Base-by-base conservation (phyloP, 805 yeast species). In the Saccharomycopsis microspora region DNA sequence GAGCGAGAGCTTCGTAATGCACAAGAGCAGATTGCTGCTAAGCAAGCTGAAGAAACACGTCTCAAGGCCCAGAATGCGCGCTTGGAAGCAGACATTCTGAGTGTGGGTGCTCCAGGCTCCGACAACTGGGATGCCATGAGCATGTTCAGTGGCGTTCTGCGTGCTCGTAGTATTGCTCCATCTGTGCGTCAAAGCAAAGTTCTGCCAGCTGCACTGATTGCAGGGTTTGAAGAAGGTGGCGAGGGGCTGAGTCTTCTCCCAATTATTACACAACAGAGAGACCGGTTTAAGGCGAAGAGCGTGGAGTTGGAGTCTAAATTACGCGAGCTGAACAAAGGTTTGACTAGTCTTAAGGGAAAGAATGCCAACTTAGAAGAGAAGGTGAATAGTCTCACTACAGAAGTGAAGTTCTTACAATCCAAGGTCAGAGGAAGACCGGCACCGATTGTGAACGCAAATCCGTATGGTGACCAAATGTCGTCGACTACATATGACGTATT, bases 191-290 rank as follows among this genome's bases (percentile, higher is more conserved):
- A 64, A 56, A 58, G 78, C 55, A 59, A 74, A 55, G 48, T 57
- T 3, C 65, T 66, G 11, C 67, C 67, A n/a, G 65, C 69, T 19
- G 56, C 66, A 5, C 63, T 64, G 19, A 57, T 57, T 44, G 59
- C 59, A 30, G 64, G 64, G 4, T 48, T 48, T 44, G 54, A 51
- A 39, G 46, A 48, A 29, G 46, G 53, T 11, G 53, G 52, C 31
- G 56, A 53, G 5, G 76, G 74, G 45, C 58, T 69, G 8, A 73
- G 79, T 3, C 76, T 89, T 32, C 64, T 90, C 44, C 94, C 95
- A 1, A 87, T 90, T 46, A 78, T 93, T 32, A 88, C 96, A 9
- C 89, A 90, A 59, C 98, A 90, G 66, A 78, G 98, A 61, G 98
- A 90, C 63, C 70, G 98, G 53, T 88, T 89, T 69, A 79, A 94